Evolutionary conservation across 2,329 filamentous ascomycete species (phyloP), one percentile per base, ranked within the genome.

Genomic region (Penicillium sp.): DNA sequence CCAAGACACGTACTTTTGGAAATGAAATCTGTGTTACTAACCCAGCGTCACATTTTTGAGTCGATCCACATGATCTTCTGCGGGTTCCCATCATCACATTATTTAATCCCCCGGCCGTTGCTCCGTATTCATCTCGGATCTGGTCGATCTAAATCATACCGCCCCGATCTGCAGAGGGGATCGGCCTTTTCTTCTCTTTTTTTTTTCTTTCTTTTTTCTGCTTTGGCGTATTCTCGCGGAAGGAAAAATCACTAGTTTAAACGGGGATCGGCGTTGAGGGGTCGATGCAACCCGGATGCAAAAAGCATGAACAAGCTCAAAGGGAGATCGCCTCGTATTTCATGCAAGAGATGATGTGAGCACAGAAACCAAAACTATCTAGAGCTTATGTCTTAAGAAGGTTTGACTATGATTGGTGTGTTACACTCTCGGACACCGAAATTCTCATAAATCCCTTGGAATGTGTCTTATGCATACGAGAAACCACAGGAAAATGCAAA

Each of bases 191-290:
- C 21, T 21, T 13, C 21, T 29, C 3, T 29, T 4, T 11, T 11
- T 10, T 29, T 27, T 27, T 22, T 1, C 37, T 22, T n/a, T n/a
- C n/a, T 4, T 11, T 11, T 10, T 29, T 27, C 10, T 22, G 3
- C 37, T 22, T 39, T 39, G 24, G 29, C 29, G 4, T 29, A 31
- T 16, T 26, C 10, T 16, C 47, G 26, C 48, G 35, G 48, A 21
- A 31, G 19, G 47, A 37, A 37, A 37, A 13, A 50, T 10, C 29
- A 37, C 33, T 39, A 50, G 22, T 29, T 26, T 19, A 50, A 50
- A 50, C 48, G 48, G 48, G 8, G 48, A 50, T 50, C 48, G 48
- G 48, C 48, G 33, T 19, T 27, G 48, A 50, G 48, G 48, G 48
- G 48, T 10, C 22, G 33, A 49, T 50, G 22, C 26, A 26, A 39